phyloP scores from a whole-genome alignment of 441 rosid species.

The Erodium moschatum region DNA sequence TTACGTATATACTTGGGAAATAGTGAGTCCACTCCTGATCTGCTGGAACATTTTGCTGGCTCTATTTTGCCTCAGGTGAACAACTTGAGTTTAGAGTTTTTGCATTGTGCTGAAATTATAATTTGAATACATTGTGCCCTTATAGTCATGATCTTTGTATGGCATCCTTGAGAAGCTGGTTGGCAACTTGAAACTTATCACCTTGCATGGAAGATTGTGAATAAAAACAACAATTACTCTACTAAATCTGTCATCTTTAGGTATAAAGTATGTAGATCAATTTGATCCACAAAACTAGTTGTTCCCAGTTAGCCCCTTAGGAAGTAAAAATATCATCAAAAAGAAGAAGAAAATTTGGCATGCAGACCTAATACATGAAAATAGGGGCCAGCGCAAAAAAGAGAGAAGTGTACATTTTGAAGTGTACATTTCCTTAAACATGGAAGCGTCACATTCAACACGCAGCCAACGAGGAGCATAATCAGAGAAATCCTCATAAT shows the following conservation, averaged over 20 bases:
- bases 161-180: not conserved
- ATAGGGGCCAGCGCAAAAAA: not conserved
- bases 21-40: constrained; percentile 48
- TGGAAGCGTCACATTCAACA: not conserved
- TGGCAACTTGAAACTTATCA: not conserved
- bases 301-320: not conserved
- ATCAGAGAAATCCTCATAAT: not conserved
- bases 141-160: not conserved
- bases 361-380: not conserved
- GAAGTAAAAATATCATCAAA: not conserved
- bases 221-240: not conserved
- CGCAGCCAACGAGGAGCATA: not conserved
- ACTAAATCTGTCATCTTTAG: not conserved
- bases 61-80: constrained; percentile 60
- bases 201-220: not conserved
- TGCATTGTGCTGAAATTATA: constrained; percentile 8
- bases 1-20: constrained; percentile 57
- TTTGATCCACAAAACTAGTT: not conserved
- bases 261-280: not conserved
- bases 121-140: not conserved
- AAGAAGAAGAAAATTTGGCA: not conserved
- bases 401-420: not conserved
- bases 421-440: not conserved
- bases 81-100: constrained; percentile 5
- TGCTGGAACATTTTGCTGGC: constrained; percentile 64